Conservation (phyloP, 2,329 filamentous ascomycete genomes). For the Myotisia sp. region DNA sequence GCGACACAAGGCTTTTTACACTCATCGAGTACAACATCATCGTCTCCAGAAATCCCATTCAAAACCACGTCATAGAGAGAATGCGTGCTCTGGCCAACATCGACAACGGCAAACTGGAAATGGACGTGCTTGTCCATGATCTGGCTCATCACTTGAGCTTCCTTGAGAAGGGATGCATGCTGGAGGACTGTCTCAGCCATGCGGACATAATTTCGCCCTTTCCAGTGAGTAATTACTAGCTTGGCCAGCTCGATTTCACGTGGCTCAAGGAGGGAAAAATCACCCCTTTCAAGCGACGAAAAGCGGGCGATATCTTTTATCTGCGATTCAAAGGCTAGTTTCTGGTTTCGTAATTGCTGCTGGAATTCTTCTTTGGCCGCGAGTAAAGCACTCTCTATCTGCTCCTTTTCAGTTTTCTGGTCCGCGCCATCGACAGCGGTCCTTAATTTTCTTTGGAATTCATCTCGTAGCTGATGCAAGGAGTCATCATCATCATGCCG, state of each 20-base stretch:
- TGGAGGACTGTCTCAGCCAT: slow-evolving; percentile 90
- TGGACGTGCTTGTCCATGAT: slow-evolving; percentile 84
- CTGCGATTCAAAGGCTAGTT: slow-evolving; percentile 70
- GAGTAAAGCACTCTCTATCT: slow-evolving; percentile 69
- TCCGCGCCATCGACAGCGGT: slow-evolving; percentile 55
- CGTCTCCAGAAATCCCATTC: slow-evolving; percentile 75
- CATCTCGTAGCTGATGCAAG: slow-evolving; percentile 60
- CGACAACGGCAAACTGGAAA: slow-evolving; percentile 89
- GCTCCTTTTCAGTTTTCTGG: slow-evolving; percentile 64
- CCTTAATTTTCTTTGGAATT: slow-evolving; percentile 65
- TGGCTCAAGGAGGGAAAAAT: slow-evolving; percentile 45
- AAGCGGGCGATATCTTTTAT: slow-evolving; percentile 54
- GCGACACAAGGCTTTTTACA: slow-evolving; percentile 80
- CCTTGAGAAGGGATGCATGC: slow-evolving; percentile 75
- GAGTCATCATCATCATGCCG: slow-evolving; percentile 56
- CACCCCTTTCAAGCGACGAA: slow-evolving; percentile 30
- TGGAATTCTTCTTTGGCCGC: slow-evolving; percentile 80
- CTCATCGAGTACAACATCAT: slow-evolving; percentile 67
- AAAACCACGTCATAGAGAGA: slow-evolving; percentile 96
- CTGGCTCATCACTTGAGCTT: slow-evolving; percentile 95
- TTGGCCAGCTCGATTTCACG: slow-evolving; percentile 58
- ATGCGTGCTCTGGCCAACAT: slow-evolving; percentile 71
- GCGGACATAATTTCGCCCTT: slow-evolving; percentile 68
- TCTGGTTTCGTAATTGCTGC: slow-evolving; percentile 66
- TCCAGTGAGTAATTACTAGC: slow-evolving; percentile 59